Conservation (phyloP, 495 filamentous ascomycete species). For the Oleoguttula mirabilis region DNA sequence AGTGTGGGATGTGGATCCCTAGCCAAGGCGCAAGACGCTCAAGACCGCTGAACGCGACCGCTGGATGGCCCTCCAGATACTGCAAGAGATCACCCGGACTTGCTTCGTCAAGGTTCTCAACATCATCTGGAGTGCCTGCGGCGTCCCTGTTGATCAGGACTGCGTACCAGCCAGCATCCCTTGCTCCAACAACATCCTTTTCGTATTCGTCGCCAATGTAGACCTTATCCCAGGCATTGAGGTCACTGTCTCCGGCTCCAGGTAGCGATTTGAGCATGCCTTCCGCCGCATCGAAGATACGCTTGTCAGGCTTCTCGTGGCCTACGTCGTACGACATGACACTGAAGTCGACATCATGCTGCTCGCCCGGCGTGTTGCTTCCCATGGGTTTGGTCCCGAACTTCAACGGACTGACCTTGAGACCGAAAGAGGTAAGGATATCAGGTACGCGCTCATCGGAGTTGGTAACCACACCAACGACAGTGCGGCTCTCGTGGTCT, state of each 20-base stretch:
- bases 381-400: background rate
- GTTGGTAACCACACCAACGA: conserved; percentile 62
- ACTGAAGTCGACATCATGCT: conserved; percentile 50
- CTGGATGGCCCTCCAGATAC: no score
- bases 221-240: conserved; percentile 36
- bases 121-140: no score
- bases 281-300: conserved; percentile 53
- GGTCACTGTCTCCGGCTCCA: background rate
- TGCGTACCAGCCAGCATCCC: conserved; percentile 51
- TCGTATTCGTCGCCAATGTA: conserved; percentile 57
- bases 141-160: conserved; percentile 37
- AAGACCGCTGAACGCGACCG: no score
- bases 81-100: no score
- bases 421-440: conserved; percentile 49
- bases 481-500: conserved; percentile 22
- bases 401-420: conserved; percentile 37
- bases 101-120: no score
- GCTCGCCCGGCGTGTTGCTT: conserved; percentile 2
- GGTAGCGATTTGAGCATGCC: conserved; percentile 19
- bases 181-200: conserved; percentile 52
- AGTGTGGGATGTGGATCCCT: no score
- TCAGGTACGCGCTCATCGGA: conserved; percentile 58
- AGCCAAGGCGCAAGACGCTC: no score
- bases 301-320: conserved; percentile 48
- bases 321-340: conserved; percentile 66